These are phyloP conservation scores for Colletotrichum truncatum DNA, from an alignment of 2,329 filamentous ascomycete species.

Conservation along the genomic window DNA sequence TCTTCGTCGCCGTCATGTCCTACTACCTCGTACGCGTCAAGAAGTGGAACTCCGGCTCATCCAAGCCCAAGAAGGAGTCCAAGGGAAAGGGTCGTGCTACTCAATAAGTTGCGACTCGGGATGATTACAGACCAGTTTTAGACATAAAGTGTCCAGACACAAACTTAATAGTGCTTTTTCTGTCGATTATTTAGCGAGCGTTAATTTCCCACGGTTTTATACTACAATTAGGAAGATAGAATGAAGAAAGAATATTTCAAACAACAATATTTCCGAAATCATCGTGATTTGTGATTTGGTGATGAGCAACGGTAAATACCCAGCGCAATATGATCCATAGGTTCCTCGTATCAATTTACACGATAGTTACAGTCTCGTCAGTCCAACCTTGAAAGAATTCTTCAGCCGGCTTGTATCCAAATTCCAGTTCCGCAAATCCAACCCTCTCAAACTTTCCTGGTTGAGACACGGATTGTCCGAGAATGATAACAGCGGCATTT, in stretches of 20 bases:
- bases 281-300: too few relatives aligned
- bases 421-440: background rate
- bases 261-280: too few relatives aligned
- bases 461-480: background rate
- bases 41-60: slow-evolving; percentile 22
- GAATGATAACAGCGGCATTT: background rate
- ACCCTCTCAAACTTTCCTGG: background rate
- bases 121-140: background rate
- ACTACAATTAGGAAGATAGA: background rate
- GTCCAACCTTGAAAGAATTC: background rate
- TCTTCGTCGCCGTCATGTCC: slow-evolving; percentile 63
- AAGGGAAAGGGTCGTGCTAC: slow-evolving; percentile 10
- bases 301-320: too few relatives aligned
- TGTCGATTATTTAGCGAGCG: slow-evolving; percentile 10
- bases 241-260: background rate
- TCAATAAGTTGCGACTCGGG: background rate
- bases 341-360: background rate
- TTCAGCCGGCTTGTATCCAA: background rate
- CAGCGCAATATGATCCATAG: too few relatives aligned
- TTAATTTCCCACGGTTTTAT: background rate
- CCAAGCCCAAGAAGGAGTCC: slow-evolving; percentile 15
- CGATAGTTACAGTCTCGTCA: background rate
- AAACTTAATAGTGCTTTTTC: slow-evolving; percentile 5
- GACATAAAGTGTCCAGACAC: background rate
- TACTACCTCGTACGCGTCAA: slow-evolving; percentile 63